Conservation (phyloP, 495 filamentous ascomycete genomes). For the Penicillium herquei region DNA sequence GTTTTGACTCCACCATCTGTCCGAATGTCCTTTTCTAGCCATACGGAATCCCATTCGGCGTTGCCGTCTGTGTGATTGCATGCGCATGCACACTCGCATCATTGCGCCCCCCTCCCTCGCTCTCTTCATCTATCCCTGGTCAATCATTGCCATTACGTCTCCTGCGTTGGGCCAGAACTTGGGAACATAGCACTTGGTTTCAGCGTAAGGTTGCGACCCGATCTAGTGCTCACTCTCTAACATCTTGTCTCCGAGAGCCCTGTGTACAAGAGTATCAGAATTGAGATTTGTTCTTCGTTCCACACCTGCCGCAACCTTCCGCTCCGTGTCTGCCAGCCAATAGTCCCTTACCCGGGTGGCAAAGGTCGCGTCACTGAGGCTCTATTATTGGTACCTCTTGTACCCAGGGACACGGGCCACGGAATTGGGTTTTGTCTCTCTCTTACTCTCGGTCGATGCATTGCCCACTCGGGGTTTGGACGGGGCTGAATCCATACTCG, state of each 20-base stretch:
- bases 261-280: conserved; percentile 22
- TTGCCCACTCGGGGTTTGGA: conserved; percentile 14
- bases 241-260: conserved; percentile 10
- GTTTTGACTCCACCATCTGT: conserved; percentile 17
- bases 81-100: conserved; percentile 15
- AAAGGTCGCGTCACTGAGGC: conserved; percentile 27
- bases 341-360: conserved; percentile 22
- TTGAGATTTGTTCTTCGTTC: conserved; percentile 18
- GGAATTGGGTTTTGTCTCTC: conserved; percentile 22
- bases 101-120: conserved; percentile 10
- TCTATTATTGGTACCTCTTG: conserved; percentile 37
- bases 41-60: conserved; percentile 15
- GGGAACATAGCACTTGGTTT: conserved; percentile 13
- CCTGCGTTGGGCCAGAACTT: conserved; percentile 14
- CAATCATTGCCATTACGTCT: conserved; percentile 12
- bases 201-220: conserved; percentile 28
- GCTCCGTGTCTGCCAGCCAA: conserved; percentile 27
- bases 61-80: conserved; percentile 26
- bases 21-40: conserved; percentile 11
- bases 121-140: conserved; percentile 3
- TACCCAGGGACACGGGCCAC: conserved; percentile 25
- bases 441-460: conserved; percentile 9
- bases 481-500: conserved; percentile 27
- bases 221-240: conserved; percentile 10
- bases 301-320: conserved; percentile 26